Evolutionary conservation across 2,329 filamentous ascomycete genomes (phyloP).

Genomic region (Fusarium fujikuroi): DNA sequence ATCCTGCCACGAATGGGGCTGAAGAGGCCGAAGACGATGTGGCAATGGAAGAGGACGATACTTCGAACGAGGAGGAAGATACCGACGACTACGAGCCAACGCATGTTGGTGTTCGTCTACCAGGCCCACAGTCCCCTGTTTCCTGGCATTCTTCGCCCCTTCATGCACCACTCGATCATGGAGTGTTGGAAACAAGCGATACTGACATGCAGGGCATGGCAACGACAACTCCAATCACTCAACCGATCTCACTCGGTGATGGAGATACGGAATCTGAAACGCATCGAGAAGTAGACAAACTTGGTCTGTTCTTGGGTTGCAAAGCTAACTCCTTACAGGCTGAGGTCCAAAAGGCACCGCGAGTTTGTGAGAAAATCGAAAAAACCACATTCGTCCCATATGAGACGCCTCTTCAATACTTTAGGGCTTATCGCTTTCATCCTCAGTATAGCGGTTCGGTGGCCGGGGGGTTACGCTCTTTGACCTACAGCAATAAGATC

Average conservation of each 20-base stretch:
- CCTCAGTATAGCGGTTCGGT: conserved; percentile 77
- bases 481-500: conserved; percentile 94
- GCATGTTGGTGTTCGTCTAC: conserved; percentile 49
- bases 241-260: conserved; percentile 48
- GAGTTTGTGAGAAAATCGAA: conserved; percentile 5
- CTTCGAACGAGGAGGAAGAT: conserved; percentile 36
- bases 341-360: conserved; percentile 6
- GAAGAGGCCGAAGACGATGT: conserved; percentile 34
- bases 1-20: background rate
- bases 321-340: conserved; percentile 40
- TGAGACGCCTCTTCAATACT: conserved; percentile 82
- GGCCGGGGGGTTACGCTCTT: conserved; percentile 81
- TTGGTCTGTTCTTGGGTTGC: conserved; percentile 29
- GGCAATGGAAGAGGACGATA: conserved; percentile 39
- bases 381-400: conserved; percentile 67
- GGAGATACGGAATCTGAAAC: conserved; percentile 40
- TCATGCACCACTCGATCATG: conserved; percentile 33
- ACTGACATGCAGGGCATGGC: conserved; percentile 41
- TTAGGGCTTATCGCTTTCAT: conserved; percentile 92
- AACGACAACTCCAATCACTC: conserved; percentile 35
- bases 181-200: conserved; percentile 43
- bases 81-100: conserved; percentile 69
- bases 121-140: conserved; percentile 7
- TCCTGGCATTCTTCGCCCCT: background rate
- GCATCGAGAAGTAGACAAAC: conserved; percentile 57